Base-by-base conservation (phyloP, 345 rosid genomes). In the Eucalyptus curtisii region DNA sequence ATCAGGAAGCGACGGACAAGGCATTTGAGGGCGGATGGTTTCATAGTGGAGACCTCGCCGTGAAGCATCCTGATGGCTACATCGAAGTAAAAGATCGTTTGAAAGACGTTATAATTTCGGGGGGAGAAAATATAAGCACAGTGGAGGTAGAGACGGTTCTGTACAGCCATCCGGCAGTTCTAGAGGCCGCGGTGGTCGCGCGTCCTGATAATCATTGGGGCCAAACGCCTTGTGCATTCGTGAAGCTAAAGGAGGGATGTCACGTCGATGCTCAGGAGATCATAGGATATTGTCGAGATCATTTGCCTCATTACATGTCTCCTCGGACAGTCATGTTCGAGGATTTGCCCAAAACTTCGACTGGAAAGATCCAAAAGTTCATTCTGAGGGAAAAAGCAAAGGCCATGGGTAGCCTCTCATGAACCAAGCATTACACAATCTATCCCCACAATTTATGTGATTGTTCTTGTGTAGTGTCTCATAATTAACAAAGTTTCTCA, bases 21-120 rank as follows among this genome's bases (percentile, higher is more conserved):
- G 97, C 97, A 30, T 95, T 97, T 15, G 68, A 86, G n/a, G 96
- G 96, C 5, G 99, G 95, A 85, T 97, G 99, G 99, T 95, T 95
- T 86, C 93, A 91, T 9, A 94, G 94, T 33, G 99, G 99, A 3
- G 99, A 97, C 89, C 93, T 97, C 1, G 97, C 94, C 2, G 99
- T 96, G 49, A 95, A 92, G 52, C 98, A 97, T 91, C 91, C 91
- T 1, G 95, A 97, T 61, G 96, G 97, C 44, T 95, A 95, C 42
- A 91, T 96, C 44, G 99, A 97, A 91, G 82, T 96, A n/a, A 95
- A 95, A 93, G 99, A 96, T 89, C 91, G 99, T 44, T 87, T 89
- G 42, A 96, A 97, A 92, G 98, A 97, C 89, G 89, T 96, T 52
- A 91, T 96, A 37, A 96, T 96, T 7, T 95, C 96, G 3, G 98